Evolutionary conservation across 1,284 basidiomycete species (phyloP).

Genomic region (Tylopilus sp.): DNA sequence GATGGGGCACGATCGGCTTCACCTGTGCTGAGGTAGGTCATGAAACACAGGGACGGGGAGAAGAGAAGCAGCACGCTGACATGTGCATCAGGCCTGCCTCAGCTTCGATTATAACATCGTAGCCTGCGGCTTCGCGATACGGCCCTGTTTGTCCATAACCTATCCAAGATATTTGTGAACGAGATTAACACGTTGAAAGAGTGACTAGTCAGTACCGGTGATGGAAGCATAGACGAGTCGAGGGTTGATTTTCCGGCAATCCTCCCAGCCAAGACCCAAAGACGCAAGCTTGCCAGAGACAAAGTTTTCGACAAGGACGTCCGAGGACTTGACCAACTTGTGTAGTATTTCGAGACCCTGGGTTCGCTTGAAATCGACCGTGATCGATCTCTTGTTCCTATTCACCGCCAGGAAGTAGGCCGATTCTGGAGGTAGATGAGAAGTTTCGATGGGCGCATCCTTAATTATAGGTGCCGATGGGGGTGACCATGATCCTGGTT

Average conservation of each 20-base stretch:
- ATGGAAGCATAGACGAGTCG: slow-evolving; percentile 86
- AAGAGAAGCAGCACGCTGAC: slow-evolving; percentile 39
- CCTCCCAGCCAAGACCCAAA: slow-evolving; percentile 84
- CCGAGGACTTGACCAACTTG: slow-evolving; percentile 69
- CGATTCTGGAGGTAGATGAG: slow-evolving; percentile 81
- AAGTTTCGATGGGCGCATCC: slow-evolving; percentile 47
- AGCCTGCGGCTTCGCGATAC: slow-evolving; percentile 77
- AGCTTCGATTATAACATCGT: slow-evolving; percentile 87
- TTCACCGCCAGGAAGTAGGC: slow-evolving; percentile 92
- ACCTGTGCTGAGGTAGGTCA: slow-evolving; percentile 59
- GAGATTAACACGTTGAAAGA: neutral
- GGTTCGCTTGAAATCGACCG: slow-evolving; percentile 78
- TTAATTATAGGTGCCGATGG: slow-evolving; percentile 63
- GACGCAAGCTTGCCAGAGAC: slow-evolving; percentile 77
- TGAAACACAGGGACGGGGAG: slow-evolving; percentile 8
- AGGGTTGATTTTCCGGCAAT: slow-evolving; percentile 76
- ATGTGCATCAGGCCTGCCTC: slow-evolving; percentile 95
- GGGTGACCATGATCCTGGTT: slow-evolving; percentile 71
- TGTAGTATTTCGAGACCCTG: slow-evolving; percentile 77
- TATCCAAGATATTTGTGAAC: slow-evolving; percentile 29
- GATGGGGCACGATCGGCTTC: slow-evolving; percentile 83
- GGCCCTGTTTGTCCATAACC: slow-evolving; percentile 95
- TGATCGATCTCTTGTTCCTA: slow-evolving; percentile 85
- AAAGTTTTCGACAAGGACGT: slow-evolving; percentile 89
- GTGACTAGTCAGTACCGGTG: slow-evolving; percentile 52